These are phyloP conservation scores for Spergularia marina DNA, from an alignment of 148 eudicot genomes.

Conservation along the genomic window DNA sequence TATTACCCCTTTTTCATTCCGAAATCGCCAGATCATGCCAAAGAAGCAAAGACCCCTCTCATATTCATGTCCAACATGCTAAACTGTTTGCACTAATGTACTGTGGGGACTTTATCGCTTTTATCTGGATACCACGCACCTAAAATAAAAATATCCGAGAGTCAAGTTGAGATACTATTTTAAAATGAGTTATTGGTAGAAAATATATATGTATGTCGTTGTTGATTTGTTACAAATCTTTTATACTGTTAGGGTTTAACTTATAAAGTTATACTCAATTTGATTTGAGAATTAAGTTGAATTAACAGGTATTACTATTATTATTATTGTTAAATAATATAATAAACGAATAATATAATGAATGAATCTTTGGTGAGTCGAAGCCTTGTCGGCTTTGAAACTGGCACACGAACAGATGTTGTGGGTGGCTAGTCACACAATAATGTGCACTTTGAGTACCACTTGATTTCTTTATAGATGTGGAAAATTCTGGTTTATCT, in stretches of 20 bases:
- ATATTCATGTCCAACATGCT: slow-evolving; percentile 8
- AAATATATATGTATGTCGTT: no score
- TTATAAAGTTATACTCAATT: no score
- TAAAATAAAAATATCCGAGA: no score
- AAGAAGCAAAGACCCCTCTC: neutral
- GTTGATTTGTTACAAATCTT: no score
- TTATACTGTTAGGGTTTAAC: no score
- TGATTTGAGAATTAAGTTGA: no score
- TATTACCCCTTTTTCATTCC: slow-evolving; percentile 8
- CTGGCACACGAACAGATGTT: slow-evolving; percentile 11
- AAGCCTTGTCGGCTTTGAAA: slow-evolving; percentile 17
- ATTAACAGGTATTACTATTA: no score
- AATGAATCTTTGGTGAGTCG: no score
- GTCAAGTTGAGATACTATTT: no score
- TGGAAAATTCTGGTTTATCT: slow-evolving; percentile 10
- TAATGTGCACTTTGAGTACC: slow-evolving; percentile 15
- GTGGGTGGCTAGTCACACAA: neutral
- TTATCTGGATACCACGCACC: neutral
- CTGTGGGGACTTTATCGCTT: slow-evolving; percentile 11
- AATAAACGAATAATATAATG: no score
- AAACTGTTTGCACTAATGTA: neutral
- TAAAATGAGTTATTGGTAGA: no score
- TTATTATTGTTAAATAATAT: no score
- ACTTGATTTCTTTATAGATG: slow-evolving; percentile 2
- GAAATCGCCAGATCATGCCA: slow-evolving; percentile 7